phyloP scores from a whole-genome alignment of 2,329 filamentous ascomycete genomes.

The Fusarium beomiforme region DNA sequence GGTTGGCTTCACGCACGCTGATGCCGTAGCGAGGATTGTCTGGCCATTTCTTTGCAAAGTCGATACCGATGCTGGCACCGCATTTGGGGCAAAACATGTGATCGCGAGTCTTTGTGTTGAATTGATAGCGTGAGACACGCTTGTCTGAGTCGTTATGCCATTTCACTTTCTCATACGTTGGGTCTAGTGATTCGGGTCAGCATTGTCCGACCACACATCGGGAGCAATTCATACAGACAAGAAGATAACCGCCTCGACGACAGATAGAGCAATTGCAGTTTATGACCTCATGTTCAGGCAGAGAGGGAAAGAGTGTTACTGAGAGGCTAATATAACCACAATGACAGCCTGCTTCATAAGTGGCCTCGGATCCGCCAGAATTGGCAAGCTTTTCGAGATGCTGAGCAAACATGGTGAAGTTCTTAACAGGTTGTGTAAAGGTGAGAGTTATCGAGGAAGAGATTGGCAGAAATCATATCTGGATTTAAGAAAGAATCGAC shows the following conservation, averaged over 20 bases:
- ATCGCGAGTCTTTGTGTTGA: constrained; percentile 59
- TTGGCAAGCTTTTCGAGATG: constrained; percentile 19
- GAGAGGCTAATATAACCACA: constrained; percentile 62
- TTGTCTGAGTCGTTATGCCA: constrained; percentile 54
- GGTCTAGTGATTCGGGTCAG: constrained; percentile 45
- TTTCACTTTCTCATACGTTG: constrained; percentile 50
- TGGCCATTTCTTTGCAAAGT: constrained; percentile 49
- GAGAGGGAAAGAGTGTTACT: constrained; percentile 58
- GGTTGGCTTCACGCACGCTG: constrained; percentile 48
- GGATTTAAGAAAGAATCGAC: not conserved
- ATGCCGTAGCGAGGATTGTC: constrained; percentile 51
- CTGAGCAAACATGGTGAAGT: not conserved
- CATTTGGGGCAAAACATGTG: constrained; percentile 61
- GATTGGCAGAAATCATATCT: not conserved
- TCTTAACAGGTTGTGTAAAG: not conserved
- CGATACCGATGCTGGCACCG: constrained; percentile 58
- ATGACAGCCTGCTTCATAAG: constrained; percentile 62
- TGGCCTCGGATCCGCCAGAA: constrained; percentile 43
- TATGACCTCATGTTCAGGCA: constrained; percentile 56
- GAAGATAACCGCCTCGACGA: constrained; percentile 60
- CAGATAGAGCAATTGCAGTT: constrained; percentile 66
- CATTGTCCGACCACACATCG: not conserved
- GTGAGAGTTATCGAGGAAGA: not conserved
- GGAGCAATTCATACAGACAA: constrained; percentile 52
- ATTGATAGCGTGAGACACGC: constrained; percentile 44